Conservation (phyloP, 371 early-diverging fungal species). For the Mucor piriformis region DNA sequence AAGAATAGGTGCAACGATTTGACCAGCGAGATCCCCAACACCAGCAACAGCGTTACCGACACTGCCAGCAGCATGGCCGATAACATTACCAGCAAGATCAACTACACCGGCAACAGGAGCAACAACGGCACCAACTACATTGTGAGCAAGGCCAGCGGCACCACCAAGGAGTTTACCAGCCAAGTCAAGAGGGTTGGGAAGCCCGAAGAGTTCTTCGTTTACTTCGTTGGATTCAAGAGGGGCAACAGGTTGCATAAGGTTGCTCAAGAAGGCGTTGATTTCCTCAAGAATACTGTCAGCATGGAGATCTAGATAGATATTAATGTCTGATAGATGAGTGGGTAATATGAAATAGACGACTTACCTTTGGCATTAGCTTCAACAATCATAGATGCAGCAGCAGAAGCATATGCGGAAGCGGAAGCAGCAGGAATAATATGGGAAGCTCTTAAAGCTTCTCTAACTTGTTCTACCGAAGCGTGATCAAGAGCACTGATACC, state of each 20-base stretch:
- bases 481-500: constrained; percentile 14
- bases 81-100: background rate
- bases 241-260: background rate
- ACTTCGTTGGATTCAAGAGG: background rate
- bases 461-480: background rate
- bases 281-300: constrained; percentile 3
- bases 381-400: background rate
- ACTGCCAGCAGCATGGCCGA: background rate
- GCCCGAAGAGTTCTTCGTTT: too few species aligned
- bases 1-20: background rate
- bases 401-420: background rate
- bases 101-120: background rate
- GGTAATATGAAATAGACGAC: too few species aligned
- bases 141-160: background rate
- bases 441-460: background rate
- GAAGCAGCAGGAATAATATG: background rate
- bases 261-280: background rate
- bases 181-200: too few species aligned
- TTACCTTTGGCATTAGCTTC: background rate
- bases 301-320: background rate
- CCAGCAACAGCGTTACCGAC: background rate
- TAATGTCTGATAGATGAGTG: background rate
- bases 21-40: background rate
- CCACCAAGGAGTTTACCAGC: background rate
- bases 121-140: background rate